phyloP scores from a whole-genome alignment of 306 rosid genomes.

The Cicer pinnatifidum region DNA sequence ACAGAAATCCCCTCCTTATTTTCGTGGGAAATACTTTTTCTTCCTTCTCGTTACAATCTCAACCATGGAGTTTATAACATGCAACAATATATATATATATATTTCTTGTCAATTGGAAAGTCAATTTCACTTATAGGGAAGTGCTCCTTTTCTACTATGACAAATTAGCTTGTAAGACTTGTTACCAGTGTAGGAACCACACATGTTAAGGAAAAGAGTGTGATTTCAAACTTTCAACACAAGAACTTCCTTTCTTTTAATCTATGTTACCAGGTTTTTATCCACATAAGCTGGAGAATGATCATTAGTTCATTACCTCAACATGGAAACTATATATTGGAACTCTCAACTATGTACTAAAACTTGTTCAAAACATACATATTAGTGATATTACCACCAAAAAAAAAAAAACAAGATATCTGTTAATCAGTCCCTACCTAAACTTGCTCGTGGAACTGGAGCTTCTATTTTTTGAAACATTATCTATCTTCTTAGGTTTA shows the following conservation, averaged over 20 bases:
- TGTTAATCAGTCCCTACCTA: constrained; percentile 56
- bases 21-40: constrained; percentile 35
- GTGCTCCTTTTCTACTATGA: neutral
- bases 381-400: neutral
- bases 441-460: constrained; percentile 78
- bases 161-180: constrained; percentile 14
- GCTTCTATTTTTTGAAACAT: constrained; percentile 61
- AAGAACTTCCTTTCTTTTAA: constrained; percentile 23
- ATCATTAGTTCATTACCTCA: constrained; percentile 8
- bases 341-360: constrained; percentile 19
- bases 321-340: constrained; percentile 12
- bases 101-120: constrained; percentile 22
- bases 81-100: constrained; percentile 5
- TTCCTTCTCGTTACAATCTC: constrained; percentile 3
- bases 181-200: neutral
- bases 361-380: constrained; percentile 41
- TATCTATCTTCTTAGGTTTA: constrained; percentile 75
- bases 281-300: constrained; percentile 27
- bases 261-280: constrained; percentile 2
- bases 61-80: constrained; percentile 22
- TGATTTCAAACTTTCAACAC: constrained; percentile 35
- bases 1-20: constrained; percentile 24
- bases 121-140: constrained; percentile 30
- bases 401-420: constrained; percentile 23
- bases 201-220: neutral